Percentiles rank a stretch among this genome's conserved stretches.
phyloP scores from a whole-genome alignment of 768 basidiomycete genomes.

The Suillus clintonianus region DNA sequence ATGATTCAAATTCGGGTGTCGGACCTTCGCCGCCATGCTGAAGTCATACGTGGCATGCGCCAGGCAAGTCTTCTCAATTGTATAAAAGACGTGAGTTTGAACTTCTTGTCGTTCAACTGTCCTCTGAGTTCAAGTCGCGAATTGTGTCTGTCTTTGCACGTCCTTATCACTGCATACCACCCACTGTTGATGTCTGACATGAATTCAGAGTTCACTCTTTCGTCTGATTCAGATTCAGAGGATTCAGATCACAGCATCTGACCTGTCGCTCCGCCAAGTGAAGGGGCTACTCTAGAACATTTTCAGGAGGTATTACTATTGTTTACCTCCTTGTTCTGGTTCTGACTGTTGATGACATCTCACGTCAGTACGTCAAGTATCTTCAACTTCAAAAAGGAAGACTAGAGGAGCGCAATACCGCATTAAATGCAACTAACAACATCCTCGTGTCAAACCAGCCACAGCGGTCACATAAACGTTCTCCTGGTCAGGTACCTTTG shows the following conservation, averaged over 20 bases:
- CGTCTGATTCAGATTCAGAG: not conserved
- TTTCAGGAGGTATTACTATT: not conserved
- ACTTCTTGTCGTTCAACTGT: not conserved
- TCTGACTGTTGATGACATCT: not conserved
- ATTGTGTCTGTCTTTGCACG: not conserved
- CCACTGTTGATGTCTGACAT: not conserved
- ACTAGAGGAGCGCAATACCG: not conserved
- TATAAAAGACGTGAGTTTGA: not conserved
- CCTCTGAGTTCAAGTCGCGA: not conserved
- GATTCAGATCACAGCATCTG: not conserved
- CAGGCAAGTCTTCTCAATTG: too few species aligned
- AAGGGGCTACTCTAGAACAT: not conserved
- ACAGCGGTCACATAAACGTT: not conserved
- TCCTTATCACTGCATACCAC: not conserved
- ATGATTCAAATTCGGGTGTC: too few species aligned
- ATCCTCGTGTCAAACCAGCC: not conserved
- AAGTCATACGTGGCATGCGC: too few species aligned
- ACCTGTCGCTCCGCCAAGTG: not conserved
- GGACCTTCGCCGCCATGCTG: too few species aligned
- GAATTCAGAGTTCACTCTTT: not conserved
- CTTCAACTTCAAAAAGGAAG: not conserved
- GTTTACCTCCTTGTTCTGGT: not conserved
- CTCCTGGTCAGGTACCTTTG: not conserved
- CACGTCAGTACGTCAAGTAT: not conserved
- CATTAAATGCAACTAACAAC: not conserved